Evolutionary conservation across 2,329 filamentous ascomycete genomes (phyloP).

Genomic region (Alternaria brassicae): DNA sequence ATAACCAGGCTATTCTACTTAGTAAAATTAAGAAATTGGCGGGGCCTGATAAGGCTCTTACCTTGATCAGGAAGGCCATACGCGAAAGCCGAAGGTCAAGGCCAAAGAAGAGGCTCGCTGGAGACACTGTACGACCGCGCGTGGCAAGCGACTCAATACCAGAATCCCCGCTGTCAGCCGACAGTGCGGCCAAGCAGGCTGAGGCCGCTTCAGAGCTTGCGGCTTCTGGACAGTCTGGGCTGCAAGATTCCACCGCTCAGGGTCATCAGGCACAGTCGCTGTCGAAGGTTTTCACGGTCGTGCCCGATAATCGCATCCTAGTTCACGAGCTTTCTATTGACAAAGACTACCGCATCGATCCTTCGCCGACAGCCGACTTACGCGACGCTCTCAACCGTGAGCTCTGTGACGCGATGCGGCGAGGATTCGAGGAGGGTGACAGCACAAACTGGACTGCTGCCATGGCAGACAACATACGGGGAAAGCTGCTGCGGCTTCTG

Average conservation of each 20-base stretch:
- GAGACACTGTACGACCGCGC: slow-evolving; percentile 72
- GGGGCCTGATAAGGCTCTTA: slow-evolving; percentile 73
- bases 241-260: slow-evolving; percentile 24
- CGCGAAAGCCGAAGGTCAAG: slow-evolving; percentile 71
- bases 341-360: slow-evolving; percentile 75
- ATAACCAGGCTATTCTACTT: slow-evolving; percentile 80
- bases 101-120: slow-evolving; percentile 69
- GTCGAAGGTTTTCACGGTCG: slow-evolving; percentile 63
- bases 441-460: slow-evolving; percentile 72
- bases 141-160: slow-evolving; percentile 59
- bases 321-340: slow-evolving; percentile 83
- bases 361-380: slow-evolving; percentile 60
- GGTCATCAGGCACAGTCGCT: slow-evolving; percentile 54
- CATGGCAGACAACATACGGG: slow-evolving; percentile 73
- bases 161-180: slow-evolving; percentile 35
- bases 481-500: slow-evolving; percentile 75
- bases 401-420: slow-evolving; percentile 67
- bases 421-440: slow-evolving; percentile 68
- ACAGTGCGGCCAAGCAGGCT: slow-evolving; percentile 47
- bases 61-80: slow-evolving; percentile 76
- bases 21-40: slow-evolving; percentile 81
- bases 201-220: slow-evolving; percentile 43
- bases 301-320: slow-evolving; percentile 76
- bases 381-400: slow-evolving; percentile 67
- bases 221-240: slow-evolving; percentile 25